These are phyloP conservation scores for Phytopythium litorale DNA, from an alignment of 352 stramenopile genomes.

Conservation along the genomic window DNA sequence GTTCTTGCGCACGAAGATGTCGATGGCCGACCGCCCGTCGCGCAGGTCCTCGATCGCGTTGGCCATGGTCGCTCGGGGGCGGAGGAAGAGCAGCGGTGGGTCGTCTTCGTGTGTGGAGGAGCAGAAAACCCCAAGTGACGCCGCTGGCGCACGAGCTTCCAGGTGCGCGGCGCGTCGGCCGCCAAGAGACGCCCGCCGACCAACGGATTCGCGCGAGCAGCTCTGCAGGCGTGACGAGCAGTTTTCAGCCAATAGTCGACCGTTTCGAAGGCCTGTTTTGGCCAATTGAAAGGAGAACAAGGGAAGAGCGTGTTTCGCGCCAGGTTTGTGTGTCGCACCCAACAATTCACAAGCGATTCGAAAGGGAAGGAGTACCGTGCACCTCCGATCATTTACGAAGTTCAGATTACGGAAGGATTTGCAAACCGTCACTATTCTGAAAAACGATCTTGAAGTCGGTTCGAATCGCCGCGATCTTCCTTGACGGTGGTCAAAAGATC, in stretches of 20 bases:
- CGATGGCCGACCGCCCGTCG: conserved; percentile 70
- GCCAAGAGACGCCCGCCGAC: conserved; percentile 1
- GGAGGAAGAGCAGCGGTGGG: conserved; percentile 3
- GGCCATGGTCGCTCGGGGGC: conserved; percentile 21
- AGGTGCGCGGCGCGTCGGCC: neutral
- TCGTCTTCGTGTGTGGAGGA: conserved; percentile 5
- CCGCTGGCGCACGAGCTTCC: conserved; percentile 12
- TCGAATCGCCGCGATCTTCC: neutral
- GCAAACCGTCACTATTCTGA: no score
- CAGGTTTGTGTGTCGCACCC: neutral
- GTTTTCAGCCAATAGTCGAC: neutral
- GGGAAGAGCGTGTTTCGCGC: neutral
- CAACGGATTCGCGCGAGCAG: conserved; percentile 5
- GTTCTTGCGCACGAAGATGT: conserved; percentile 88
- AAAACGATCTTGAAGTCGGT: no score
- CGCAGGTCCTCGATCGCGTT: conserved; percentile 47
- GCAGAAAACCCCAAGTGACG: conserved; percentile 27
- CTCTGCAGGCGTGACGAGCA: no score
- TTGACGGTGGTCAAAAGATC: neutral
- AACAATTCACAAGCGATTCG: neutral
- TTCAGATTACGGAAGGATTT: no score
- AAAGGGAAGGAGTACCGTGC: neutral
- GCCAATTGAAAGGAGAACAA: no score
- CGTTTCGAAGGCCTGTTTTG: no score
- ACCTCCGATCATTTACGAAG: neutral